Conservation (phyloP, 2,329 filamentous ascomycete genomes). For the Penicillium sp. region DNA sequence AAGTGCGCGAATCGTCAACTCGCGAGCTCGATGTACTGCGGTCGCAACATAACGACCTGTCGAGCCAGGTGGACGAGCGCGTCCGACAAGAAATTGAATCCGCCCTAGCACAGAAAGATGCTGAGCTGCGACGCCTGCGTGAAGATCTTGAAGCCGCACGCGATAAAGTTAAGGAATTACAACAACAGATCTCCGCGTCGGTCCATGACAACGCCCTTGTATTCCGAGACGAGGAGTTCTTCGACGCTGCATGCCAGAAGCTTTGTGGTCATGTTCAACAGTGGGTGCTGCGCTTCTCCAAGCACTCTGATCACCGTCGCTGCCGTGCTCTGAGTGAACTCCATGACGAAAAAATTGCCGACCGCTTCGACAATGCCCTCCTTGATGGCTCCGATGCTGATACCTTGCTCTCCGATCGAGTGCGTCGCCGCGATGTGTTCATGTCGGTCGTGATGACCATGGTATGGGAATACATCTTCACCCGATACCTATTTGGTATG, state of each 20-base stretch:
- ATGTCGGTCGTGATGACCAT: slow-evolving; percentile 99
- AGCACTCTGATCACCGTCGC: slow-evolving; percentile 89
- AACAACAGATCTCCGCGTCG: slow-evolving; percentile 59
- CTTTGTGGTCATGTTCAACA: slow-evolving; percentile 95
- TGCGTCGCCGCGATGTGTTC: slow-evolving; percentile 88
- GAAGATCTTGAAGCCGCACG: slow-evolving; percentile 73
- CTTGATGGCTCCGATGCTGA: slow-evolving; percentile 94
- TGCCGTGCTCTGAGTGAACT: slow-evolving; percentile 83
- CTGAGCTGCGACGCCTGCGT: slow-evolving; percentile 76
- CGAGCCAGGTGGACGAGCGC: slow-evolving; percentile 62
- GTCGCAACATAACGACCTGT: slow-evolving; percentile 62
- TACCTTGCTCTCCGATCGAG: slow-evolving; percentile 79
- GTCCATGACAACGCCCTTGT: slow-evolving; percentile 73
- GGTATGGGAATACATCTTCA: slow-evolving; percentile 99
- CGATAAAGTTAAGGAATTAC: slow-evolving; percentile 60
- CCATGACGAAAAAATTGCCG: slow-evolving; percentile 87
- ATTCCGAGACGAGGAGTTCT: slow-evolving; percentile 88
- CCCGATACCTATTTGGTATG: slow-evolving; percentile 97
- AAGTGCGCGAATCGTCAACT: slow-evolving; percentile 62
- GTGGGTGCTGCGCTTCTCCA: slow-evolving; percentile 97
- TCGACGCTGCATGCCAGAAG: slow-evolving; percentile 89
- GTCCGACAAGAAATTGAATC: slow-evolving; percentile 62
- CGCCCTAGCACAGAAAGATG: slow-evolving; percentile 76
- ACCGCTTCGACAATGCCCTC: slow-evolving; percentile 89
- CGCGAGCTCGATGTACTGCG: slow-evolving; percentile 70